Evolutionary conservation across 257 asterid species (phyloP).

Genomic region (Thymus mandschuricus): DNA sequence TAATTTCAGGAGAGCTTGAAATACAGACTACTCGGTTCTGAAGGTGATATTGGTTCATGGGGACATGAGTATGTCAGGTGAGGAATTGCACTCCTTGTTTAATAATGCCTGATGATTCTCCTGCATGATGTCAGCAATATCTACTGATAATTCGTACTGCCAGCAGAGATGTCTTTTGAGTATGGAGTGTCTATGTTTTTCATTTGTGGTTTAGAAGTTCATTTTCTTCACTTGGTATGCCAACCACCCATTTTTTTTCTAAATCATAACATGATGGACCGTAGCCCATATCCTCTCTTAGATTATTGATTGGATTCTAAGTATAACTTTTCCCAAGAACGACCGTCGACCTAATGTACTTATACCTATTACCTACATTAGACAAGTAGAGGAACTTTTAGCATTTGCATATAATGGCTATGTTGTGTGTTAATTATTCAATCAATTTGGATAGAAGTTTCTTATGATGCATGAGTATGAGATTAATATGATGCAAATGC

Average conservation of each 20-base stretch:
- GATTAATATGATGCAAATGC: constrained; percentile 13
- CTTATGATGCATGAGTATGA: background rate
- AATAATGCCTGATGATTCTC: constrained; percentile 5
- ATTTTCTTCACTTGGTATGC: background rate
- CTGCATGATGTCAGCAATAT: constrained; percentile 8
- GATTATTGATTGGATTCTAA: background rate
- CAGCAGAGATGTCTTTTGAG: background rate
- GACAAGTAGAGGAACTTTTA: background rate
- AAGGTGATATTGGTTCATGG: constrained; percentile 95
- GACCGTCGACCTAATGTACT: background rate
- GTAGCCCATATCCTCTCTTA: background rate
- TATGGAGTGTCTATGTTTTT: background rate
- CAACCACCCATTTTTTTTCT: background rate
- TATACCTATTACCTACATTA: background rate
- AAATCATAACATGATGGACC: background rate
- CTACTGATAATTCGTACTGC: background rate
- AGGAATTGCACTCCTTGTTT: constrained; percentile 25
- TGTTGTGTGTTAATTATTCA: background rate
- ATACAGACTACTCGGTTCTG: constrained; percentile 87
- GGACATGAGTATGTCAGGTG: constrained; percentile 99
- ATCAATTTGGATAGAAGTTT: background rate
- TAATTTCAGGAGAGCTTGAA: constrained; percentile 88
- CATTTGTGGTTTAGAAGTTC: background rate
- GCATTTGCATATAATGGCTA: background rate
- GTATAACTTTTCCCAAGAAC: background rate